Base-by-base conservation (phyloP, 2,329 filamentous ascomycete genomes). In the Fusarium setosum region DNA sequence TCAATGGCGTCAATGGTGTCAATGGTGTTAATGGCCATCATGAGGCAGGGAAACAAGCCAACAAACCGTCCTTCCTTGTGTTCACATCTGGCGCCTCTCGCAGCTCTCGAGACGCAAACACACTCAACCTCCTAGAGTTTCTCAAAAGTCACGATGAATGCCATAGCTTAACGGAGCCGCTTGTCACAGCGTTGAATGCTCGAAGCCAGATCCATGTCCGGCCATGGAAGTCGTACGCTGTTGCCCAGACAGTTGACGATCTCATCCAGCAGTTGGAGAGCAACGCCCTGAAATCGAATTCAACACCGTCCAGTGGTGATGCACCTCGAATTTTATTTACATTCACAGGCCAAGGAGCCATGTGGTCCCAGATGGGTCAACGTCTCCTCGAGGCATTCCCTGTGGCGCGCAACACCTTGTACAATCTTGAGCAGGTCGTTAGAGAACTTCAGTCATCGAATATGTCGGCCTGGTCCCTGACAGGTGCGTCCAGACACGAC, bases 331-430 rank as follows among this genome's bases (percentile, higher is more conserved):
- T 64, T 6, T 38, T 70, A 2, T 70, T 70, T 24, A 38, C 62
- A 31, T 69, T 69, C 49, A 69, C 67, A 0, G 67, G 67, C 0
- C 67, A 69, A 37, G 67, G 67, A 49, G 67, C 67, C 4, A 70
- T 67, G 44, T 69, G 67, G 67, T 65, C 67, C 0, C 67, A 68
- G 38, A 69, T 69, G 67, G 67, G 67, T 2, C 70, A 64, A 40
- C 61, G 65, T 15, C 67, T 70, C 5, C 42, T 70, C 1, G 56
- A 70, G 41, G 56, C 59, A 26, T 70, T 67, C 45, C 67, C 67
- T 17, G 59, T 70, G 20, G 67, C 67, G 12, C 67, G 59, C 11
- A 59, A 68, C 3, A 69, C 62, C n/a, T 56, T 70, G 5, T 17
- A 61, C 7, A 45, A 40, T 15, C 54, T 70, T 9, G 67, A 69